A percentile compares a stretch with the other conserved stretches of the same genome.
Conservation (phyloP, 2,329 filamentous ascomycete species). For the Magnaporthiopsis incrustans region DNA sequence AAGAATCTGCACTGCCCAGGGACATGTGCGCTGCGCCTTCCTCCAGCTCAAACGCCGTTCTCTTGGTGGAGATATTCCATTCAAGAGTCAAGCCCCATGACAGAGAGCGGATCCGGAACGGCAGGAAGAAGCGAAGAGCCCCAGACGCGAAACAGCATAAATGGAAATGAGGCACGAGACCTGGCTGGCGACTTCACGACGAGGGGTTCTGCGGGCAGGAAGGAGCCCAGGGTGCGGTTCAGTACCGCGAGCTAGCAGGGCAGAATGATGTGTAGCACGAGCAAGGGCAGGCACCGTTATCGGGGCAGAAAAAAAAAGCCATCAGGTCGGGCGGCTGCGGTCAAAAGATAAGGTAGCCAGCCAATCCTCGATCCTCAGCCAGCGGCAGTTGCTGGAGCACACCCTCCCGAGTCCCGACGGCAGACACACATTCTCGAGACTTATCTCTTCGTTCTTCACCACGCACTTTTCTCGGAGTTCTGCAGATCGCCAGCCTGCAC, state of each 20-base stretch:
- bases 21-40: too few relatives aligned
- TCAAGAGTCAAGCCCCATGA: too few relatives aligned
- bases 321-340: neutral
- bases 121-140: too few relatives aligned
- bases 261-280: neutral
- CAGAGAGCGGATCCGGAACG: too few relatives aligned
- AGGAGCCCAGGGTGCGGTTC: neutral
- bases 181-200: neutral
- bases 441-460: neutral
- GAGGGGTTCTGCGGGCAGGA: neutral
- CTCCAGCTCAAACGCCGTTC: too few relatives aligned
- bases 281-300: neutral
- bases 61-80: too few relatives aligned
- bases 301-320: neutral
- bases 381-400: too few relatives aligned
- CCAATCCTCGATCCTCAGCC: too few relatives aligned
- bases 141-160: too few relatives aligned
- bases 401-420: neutral
- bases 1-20: too few relatives aligned
- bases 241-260: neutral
- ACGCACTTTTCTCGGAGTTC: neutral
- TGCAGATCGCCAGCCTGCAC: too few relatives aligned
- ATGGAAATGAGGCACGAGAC: neutral
- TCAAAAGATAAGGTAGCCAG: neutral
- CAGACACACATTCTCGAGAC: neutral